These are phyloP conservation scores for Cercospora janseana DNA, from an alignment of 2,329 filamentous ascomycete species.

Conservation along the genomic window DNA sequence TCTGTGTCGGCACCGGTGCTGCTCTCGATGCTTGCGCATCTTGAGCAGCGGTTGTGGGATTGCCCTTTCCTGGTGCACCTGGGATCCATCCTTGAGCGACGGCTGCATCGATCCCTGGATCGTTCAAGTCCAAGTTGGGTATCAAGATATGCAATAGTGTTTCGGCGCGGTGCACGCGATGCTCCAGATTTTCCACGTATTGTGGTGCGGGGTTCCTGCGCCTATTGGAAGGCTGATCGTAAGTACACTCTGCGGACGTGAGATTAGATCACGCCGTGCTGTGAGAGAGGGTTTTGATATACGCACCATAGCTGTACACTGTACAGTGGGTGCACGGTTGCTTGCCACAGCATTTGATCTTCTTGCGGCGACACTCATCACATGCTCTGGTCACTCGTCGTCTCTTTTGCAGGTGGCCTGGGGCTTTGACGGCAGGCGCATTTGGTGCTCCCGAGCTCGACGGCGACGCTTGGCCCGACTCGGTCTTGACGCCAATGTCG, in stretches of 20 bases:
- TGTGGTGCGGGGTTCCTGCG: conserved; percentile 87
- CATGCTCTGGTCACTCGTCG: conserved; percentile 86
- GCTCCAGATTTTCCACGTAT: conserved; percentile 87
- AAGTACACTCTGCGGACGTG: conserved; percentile 72
- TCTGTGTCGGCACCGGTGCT: conserved; percentile 27
- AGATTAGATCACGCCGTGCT: background rate
- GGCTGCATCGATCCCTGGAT: conserved; percentile 75
- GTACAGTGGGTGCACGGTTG: conserved; percentile 80
- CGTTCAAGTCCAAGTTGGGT: conserved; percentile 79
- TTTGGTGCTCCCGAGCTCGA: conserved; percentile 20
- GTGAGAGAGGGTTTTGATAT: conserved; percentile 2
- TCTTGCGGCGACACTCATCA: conserved; percentile 76
- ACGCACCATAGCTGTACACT: conserved; percentile 93
- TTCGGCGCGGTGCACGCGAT: conserved; percentile 78
- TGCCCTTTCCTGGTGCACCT: conserved; percentile 37
- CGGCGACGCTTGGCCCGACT: conserved; percentile 31
- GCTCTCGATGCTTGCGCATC: background rate
- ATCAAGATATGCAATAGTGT: conserved; percentile 73
- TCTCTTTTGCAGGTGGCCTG: conserved; percentile 55
- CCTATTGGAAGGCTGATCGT: conserved; percentile 90
- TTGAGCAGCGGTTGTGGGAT: conserved; percentile 21
- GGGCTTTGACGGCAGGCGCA: conserved; percentile 26
- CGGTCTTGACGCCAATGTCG: conserved; percentile 34
- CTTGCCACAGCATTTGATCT: conserved; percentile 57
- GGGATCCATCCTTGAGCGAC: conserved; percentile 49